These are phyloP conservation scores for Mallotus repandus DNA, from an alignment of 441 rosid genomes.

Conservation along the genomic window DNA sequence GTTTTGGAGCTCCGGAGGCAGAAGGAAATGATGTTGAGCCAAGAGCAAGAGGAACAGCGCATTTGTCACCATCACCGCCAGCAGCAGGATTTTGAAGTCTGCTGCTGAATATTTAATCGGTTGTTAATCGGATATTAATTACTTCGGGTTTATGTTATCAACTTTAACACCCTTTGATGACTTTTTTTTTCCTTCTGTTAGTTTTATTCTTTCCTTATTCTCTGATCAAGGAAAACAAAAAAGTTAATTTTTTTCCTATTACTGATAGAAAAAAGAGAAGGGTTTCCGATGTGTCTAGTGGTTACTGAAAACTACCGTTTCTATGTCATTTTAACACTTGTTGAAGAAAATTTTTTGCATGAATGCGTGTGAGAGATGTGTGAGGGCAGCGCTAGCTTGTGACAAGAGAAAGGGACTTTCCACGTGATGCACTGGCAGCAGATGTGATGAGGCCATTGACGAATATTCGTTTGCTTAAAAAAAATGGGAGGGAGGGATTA, in stretches of 20 bases:
- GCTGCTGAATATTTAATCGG: conserved; percentile 31
- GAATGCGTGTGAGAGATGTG: neutral
- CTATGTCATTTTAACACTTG: neutral
- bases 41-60: conserved; percentile 26
- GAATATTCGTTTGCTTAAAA: conserved; percentile 7
- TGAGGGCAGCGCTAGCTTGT: neutral
- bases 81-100: conserved; percentile 34
- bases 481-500: too few relatives aligned
- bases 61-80: conserved; percentile 27
- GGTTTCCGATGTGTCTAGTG: too few relatives aligned
- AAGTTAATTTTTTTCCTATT: neutral
- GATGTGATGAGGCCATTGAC: neutral
- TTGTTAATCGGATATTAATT: conserved; percentile 4
- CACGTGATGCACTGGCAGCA: conserved; percentile 28
- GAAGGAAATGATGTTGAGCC: conserved; percentile 52
- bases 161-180: neutral
- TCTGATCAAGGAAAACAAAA: neutral
- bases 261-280: neutral
- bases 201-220: neutral
- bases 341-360: neutral
- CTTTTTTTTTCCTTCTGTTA: neutral
- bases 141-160: neutral
- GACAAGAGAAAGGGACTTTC: conserved; percentile 20
- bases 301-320: neutral
- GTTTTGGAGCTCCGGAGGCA: conserved; percentile 86